phyloP scores from a whole-genome alignment of 179 eudicot genomes.

The Dionaea muscipula region DNA sequence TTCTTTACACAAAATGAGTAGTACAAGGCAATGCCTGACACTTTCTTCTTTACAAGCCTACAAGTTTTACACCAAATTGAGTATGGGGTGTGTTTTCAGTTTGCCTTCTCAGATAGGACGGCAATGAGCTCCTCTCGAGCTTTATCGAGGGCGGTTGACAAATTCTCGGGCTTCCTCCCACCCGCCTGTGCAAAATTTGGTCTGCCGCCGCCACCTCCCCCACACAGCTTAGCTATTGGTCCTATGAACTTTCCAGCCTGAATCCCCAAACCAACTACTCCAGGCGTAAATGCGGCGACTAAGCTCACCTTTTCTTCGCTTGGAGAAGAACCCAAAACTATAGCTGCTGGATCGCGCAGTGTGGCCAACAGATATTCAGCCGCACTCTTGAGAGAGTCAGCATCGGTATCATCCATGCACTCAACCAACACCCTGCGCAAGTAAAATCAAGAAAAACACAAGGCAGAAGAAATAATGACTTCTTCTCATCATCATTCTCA shows the following conservation, averaged over 20 bases:
- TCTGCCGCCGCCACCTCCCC: conserved; percentile 93
- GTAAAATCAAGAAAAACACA: too few relatives aligned
- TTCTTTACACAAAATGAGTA: too few relatives aligned
- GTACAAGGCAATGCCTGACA: too few relatives aligned
- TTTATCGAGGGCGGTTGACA: conserved; percentile 56
- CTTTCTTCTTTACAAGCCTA: too few relatives aligned
- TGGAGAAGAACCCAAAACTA: conserved; percentile 78
- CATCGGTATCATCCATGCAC: conserved; percentile 77
- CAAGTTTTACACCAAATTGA: too few relatives aligned
- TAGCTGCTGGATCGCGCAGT: conserved; percentile 76
- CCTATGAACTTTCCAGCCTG: conserved; percentile 87
- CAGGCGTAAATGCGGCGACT: conserved; percentile 73
- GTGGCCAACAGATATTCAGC: conserved; percentile 55
- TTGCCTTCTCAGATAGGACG: conserved; percentile 35
- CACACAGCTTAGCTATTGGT: conserved; percentile 76
- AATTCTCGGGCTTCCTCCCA: conserved; percentile 74
- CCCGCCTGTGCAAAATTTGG: conserved; percentile 96
- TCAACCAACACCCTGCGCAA: conserved; percentile 69
- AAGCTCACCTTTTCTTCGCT: conserved; percentile 74
- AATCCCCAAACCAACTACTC: conserved; percentile 55
- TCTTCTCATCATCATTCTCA: too few relatives aligned
- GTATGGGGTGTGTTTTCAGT: too few relatives aligned
- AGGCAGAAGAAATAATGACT: too few relatives aligned
- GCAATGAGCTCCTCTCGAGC: conserved; percentile 57
- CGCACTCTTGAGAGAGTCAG: conserved; percentile 81